These are phyloP conservation scores for Mortierella sp. DNA, from an alignment of 371 early-diverging fungal genomes.

Conservation along the genomic window DNA sequence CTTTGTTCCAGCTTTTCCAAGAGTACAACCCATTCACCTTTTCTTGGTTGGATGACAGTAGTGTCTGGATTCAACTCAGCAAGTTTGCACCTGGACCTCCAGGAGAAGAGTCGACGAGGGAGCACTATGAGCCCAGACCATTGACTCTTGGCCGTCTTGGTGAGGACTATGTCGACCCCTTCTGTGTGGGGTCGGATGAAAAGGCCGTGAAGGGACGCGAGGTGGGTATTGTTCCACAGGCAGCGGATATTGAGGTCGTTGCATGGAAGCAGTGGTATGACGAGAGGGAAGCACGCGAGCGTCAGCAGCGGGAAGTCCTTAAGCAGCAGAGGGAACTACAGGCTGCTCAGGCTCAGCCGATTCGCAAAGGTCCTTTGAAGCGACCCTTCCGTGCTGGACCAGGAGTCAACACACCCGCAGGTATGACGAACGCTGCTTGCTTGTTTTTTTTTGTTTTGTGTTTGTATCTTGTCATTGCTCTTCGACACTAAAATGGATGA, in stretches of 20 bases:
- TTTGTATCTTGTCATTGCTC: background rate
- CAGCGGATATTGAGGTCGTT: constrained; percentile 44
- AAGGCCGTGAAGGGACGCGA: constrained; percentile 33
- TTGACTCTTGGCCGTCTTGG: constrained; percentile 38
- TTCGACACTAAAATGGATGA: constrained; percentile 1
- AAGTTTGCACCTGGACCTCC: constrained; percentile 21
- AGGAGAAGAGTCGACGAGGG: constrained; percentile 22
- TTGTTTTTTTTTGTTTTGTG: background rate
- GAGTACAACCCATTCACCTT: constrained; percentile 60
- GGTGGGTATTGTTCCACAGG: constrained; percentile 29
- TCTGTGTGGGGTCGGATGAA: constrained; percentile 29
- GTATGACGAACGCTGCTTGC: background rate
- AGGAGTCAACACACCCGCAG: background rate
- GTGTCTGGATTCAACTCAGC: constrained; percentile 64
- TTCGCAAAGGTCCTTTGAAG: constrained; percentile 1
- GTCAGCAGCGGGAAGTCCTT: constrained; percentile 21
- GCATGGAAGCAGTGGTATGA: constrained; percentile 49
- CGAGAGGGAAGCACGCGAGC: constrained; percentile 31
- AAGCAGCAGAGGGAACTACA: constrained; percentile 15
- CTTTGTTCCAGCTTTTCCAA: constrained; percentile 62
- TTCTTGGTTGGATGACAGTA: constrained; percentile 61
- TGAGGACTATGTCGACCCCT: constrained; percentile 35
- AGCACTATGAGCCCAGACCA: constrained; percentile 24
- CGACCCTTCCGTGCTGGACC: constrained; percentile 13
- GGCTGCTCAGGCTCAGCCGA: background rate